Evolutionary conservation across 768 basidiomycete species (phyloP), one percentile per base, ranked within the genome.

Genomic region (Sarcodon aspratus): DNA sequence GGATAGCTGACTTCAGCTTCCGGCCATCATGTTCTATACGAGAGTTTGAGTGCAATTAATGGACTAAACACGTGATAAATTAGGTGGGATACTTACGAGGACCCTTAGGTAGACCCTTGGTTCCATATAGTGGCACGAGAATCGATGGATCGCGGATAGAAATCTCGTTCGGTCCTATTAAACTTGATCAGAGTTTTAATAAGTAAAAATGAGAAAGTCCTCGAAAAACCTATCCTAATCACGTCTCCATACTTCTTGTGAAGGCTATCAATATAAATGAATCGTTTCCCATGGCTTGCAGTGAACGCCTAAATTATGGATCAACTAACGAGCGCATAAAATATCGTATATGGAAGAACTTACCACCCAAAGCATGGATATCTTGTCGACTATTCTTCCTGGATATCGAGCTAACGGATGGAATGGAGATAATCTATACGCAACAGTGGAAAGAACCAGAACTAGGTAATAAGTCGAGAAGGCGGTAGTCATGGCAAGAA

Each of bases 201-300:
- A 27, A 27, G 21, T 27, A 27, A 27, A 3, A 27, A 27, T 2
- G 21, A 27, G 21, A 27, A n/a, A 27, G 21, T 5, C 21, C 3
- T 15, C 60, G 53, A 15, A 63, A 57, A 52, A 17, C 58, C 59
- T 1, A 53, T 53, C 21, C 59, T 52, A 18, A 61, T 58, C 32
- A 59, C 45, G 6, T 27, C 45, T 6, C 59, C 59, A 35, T 61
- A 59, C 40, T 52, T 57, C 33, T 54, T 46, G 48, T 61, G 59
- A 32, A 61, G 27, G 27, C 42, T 46, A 9, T 49, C 33, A 9
- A 73, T 71, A 51, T 70, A 69, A 2, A 66, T 56, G 53, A 79
- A 71, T 44, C 75, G 73, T 50, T 50, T 54, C n/a, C 50, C 61
- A 27, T 27, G 21, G 21, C 21, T 27, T 27, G 21, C 21, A 27